Evolutionary conservation across 2,329 filamentous ascomycete genomes (phyloP).

Genomic region (Ophiostoma sp.): DNA sequence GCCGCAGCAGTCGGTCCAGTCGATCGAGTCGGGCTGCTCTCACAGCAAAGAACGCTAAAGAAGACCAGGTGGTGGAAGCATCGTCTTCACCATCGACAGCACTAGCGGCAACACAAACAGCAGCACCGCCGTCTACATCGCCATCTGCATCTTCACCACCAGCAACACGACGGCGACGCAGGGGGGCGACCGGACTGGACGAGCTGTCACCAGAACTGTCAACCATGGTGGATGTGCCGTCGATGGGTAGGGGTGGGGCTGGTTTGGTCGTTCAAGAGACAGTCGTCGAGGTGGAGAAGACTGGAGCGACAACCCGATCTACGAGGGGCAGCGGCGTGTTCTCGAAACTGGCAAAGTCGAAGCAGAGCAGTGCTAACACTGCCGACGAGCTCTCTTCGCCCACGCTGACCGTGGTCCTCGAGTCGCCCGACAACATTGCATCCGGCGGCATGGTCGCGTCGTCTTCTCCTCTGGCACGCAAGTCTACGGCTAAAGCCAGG

Average conservation of each 20-base stretch:
- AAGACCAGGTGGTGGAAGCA: slow-evolving; percentile 27
- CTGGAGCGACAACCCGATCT: background rate
- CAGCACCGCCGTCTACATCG: background rate
- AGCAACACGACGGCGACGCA: background rate
- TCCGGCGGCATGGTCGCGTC: slow-evolving; percentile 13
- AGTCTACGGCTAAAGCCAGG: slow-evolving; percentile 19
- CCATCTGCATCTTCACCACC: slow-evolving; percentile 30
- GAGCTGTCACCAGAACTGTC: slow-evolving; percentile 40
- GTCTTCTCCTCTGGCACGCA: slow-evolving; percentile 30
- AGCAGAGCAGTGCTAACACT: slow-evolving; percentile 29
- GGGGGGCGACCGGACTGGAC: slow-evolving; percentile 27
- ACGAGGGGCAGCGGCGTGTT: slow-evolving; percentile 3
- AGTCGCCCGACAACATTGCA: background rate
- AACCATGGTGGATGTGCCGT: background rate
- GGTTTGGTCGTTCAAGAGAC: background rate
- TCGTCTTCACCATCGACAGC: slow-evolving; percentile 12
- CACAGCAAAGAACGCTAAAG: background rate
- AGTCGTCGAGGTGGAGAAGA: background rate
- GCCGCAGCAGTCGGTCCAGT: slow-evolving; percentile 9
- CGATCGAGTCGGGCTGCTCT: slow-evolving; percentile 3
- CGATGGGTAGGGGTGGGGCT: background rate
- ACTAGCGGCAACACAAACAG: background rate
- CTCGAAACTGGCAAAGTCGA: slow-evolving; percentile 12
- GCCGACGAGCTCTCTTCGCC: slow-evolving; percentile 38
- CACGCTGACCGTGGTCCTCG: slow-evolving; percentile 6